Conservation (phyloP, 1,284 basidiomycete species). For the Porphyrellus sp. region DNA sequence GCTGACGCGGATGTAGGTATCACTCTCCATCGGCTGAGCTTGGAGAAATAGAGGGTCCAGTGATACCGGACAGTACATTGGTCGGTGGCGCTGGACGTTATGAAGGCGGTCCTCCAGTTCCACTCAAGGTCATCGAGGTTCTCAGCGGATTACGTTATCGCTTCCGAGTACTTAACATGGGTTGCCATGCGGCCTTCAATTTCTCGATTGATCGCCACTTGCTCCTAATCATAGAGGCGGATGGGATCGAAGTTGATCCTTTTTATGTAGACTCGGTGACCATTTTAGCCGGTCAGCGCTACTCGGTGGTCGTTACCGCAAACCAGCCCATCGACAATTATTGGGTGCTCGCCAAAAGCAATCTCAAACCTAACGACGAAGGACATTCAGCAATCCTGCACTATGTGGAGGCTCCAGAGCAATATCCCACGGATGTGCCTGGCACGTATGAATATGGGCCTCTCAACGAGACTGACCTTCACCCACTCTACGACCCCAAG, state of each 20-base stretch:
- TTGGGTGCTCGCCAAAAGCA: background rate
- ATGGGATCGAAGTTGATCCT: background rate
- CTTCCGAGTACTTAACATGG: background rate
- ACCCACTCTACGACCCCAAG: slow-evolving; percentile 32
- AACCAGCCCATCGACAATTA: background rate
- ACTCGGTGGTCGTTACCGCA: background rate
- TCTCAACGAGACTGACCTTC: slow-evolving; percentile 28
- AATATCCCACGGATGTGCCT: slow-evolving; percentile 1
- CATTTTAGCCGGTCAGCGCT: background rate
- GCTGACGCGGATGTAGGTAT: background rate
- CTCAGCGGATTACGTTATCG: background rate
- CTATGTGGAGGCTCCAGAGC: background rate
- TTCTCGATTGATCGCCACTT: background rate
- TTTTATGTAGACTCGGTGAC: background rate
- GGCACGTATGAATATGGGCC: background rate
- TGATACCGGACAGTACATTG: background rate
- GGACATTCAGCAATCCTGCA: background rate
- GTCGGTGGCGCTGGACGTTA: background rate
- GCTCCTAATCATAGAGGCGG: background rate
- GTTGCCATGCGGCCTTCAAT: background rate
- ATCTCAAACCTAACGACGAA: background rate
- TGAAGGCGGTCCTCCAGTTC: background rate
- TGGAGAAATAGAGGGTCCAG: too few species aligned
- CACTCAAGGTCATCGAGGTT: background rate
- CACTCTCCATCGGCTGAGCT: too few species aligned